Conservation (phyloP, 768 basidiomycete genomes). For the Russula brevipes region DNA sequence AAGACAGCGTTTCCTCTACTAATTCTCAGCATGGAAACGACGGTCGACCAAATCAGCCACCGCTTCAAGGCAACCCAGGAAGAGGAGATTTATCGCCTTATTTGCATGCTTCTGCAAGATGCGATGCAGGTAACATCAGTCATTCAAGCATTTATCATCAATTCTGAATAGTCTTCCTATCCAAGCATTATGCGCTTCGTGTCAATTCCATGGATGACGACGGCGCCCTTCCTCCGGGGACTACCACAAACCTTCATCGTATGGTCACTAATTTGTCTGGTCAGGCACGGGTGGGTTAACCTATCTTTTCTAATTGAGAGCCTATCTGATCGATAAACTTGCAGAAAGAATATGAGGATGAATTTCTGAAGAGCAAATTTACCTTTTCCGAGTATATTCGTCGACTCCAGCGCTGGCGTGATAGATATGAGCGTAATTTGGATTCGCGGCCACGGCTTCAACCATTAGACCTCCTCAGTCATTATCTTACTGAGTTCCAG, state of each 20-base stretch:
- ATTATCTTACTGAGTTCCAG: slow-evolving; percentile 96
- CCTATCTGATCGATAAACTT: slow-evolving; percentile 4
- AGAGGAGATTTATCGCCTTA: slow-evolving; percentile 90
- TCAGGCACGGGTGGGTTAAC: slow-evolving; percentile 48
- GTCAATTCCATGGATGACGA: slow-evolving; percentile 65
- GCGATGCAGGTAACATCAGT: slow-evolving; percentile 60
- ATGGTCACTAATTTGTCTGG: slow-evolving; percentile 57
- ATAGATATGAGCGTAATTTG: slow-evolving; percentile 78
- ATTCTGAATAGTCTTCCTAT: neutral
- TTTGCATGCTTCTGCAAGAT: slow-evolving; percentile 83
- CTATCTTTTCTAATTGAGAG: neutral
- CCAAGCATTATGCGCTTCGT: slow-evolving; percentile 64
- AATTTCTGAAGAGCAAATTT: slow-evolving; percentile 77
- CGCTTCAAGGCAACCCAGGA: slow-evolving; percentile 87
- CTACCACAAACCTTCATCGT: slow-evolving; percentile 51
- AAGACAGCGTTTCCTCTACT: slow-evolving; percentile 96
- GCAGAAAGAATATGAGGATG: slow-evolving; percentile 86
- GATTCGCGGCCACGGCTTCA: slow-evolving; percentile 81
- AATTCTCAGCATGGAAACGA: slow-evolving; percentile 91
- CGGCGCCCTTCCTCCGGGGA: slow-evolving; percentile 51
- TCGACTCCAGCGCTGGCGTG: slow-evolving; percentile 88
- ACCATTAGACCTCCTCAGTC: slow-evolving; percentile 79
- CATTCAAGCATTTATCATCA: neutral
- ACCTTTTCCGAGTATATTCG: slow-evolving; percentile 83
- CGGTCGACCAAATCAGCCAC: slow-evolving; percentile 89